phyloP scores from a whole-genome alignment of 768 basidiomycete genomes.

The Macrocybe gigantea region DNA sequence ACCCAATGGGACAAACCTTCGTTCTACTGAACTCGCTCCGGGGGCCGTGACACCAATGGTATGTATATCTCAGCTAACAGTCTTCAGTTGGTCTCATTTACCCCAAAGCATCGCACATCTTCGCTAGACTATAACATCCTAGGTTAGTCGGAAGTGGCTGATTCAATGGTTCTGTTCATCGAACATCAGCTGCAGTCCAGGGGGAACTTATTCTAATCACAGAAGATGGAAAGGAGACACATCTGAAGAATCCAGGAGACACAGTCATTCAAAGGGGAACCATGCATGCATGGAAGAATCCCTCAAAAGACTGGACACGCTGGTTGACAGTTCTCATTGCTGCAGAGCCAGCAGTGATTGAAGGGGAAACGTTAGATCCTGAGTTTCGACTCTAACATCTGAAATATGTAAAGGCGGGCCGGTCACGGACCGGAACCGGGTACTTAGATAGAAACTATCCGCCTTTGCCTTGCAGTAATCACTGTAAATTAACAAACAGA shows the following conservation, averaged over 20 bases:
- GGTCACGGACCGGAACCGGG: too few relatives aligned
- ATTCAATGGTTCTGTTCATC: neutral
- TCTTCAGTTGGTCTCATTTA: neutral
- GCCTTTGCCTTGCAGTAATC: slow-evolving; percentile 5
- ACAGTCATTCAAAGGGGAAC: slow-evolving; percentile 52
- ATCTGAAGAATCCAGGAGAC: slow-evolving; percentile 50
- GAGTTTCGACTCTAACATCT: slow-evolving; percentile 11
- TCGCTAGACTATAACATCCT: slow-evolving; percentile 61
- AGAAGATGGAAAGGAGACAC: slow-evolving; percentile 50
- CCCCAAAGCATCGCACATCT: slow-evolving; percentile 39
- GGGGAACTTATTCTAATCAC: slow-evolving; percentile 52
- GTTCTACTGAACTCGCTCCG: slow-evolving; percentile 51
- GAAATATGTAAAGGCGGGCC: too few relatives aligned
- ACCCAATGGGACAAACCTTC: slow-evolving; percentile 39
- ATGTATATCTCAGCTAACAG: slow-evolving; percentile 5
- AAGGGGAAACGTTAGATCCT: slow-evolving; percentile 34
- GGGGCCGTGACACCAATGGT: slow-evolving; percentile 46
- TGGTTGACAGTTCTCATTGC: slow-evolving; percentile 50
- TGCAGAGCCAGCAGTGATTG: slow-evolving; percentile 45
- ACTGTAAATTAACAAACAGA: slow-evolving; percentile 70
- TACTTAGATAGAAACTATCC: too few relatives aligned
- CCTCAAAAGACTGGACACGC: slow-evolving; percentile 41
- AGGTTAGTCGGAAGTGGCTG: slow-evolving; percentile 25
- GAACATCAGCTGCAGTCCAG: slow-evolving; percentile 28
- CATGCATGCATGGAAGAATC: slow-evolving; percentile 59